A percentile compares a stretch with the other conserved stretches of the same genome.
Evolutionary conservation across 257 asterid genomes (phyloP).

Genomic region (Avicennia marina): DNA sequence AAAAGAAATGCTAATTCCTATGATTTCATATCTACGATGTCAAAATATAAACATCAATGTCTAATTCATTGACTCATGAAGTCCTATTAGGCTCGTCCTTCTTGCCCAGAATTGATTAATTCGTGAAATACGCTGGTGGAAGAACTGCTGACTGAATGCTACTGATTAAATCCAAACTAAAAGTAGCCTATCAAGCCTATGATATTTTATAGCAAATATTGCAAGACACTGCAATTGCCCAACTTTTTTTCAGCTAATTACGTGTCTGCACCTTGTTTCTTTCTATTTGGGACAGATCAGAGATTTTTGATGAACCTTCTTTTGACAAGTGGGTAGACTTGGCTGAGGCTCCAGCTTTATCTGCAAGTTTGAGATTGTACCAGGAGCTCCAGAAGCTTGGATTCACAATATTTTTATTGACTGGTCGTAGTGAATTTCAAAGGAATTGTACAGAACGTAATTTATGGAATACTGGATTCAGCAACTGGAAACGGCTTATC

Average conservation of each 20-base stretch:
- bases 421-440: slow-evolving; percentile 72
- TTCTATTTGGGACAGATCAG: slow-evolving; percentile 40
- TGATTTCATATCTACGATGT: background rate
- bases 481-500: slow-evolving; percentile 72
- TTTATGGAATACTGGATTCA: slow-evolving; percentile 53
- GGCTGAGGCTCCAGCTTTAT: slow-evolving; percentile 69
- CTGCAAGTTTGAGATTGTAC: slow-evolving; percentile 68
- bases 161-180: too few species aligned
- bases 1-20: too few species aligned
- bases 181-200: too few species aligned
- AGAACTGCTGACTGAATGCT: background rate
- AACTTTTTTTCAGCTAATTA: background rate
- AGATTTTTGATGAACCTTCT: slow-evolving; percentile 46
- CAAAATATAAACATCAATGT: background rate
- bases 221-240: background rate
- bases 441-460: slow-evolving; percentile 63
- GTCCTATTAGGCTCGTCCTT: background rate
- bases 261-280: slow-evolving; percentile 1
- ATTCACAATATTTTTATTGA: slow-evolving; percentile 58
- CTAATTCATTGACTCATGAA: background rate
- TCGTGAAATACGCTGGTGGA: background rate
- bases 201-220: background rate
- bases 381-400: slow-evolving; percentile 55
- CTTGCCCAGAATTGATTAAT: background rate
- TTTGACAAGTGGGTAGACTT: slow-evolving; percentile 66